Base-by-base conservation (phyloP, 768 basidiomycete species). In the Chiua virens region DNA sequence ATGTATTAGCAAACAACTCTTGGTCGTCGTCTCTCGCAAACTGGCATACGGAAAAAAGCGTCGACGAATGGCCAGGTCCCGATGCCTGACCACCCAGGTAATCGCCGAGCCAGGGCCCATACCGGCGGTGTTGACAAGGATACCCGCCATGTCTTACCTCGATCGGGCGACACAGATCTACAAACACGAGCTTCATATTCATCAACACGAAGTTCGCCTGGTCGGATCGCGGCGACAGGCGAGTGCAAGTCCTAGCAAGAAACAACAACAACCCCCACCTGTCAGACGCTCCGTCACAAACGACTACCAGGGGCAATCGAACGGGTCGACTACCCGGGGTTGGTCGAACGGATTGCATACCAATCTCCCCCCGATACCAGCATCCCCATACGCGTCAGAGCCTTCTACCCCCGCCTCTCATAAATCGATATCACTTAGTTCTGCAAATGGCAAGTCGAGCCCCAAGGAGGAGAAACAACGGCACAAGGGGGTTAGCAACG, bases 351-450 rank as follows among this genome's bases (percentile, higher is more conserved):
- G 68, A 17, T n/a, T 58, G 28, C 61, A 64, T 13, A 56, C 53
- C 25, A 54, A 83, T 47, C 72, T 86, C 32, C 77, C 83, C 25
- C 81, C 85, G 22, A 86, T 86, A 45, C 85, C 85, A 45, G 81
- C 81, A 38, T 90, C 89, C 40, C 85, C 85, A 1, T 83, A 83
- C 58, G 63, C 73, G 13, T 83, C 84, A 27, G 87, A 89, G 42
- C 76, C 72, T 37, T 82, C 86, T 39, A 66, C 73, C 17, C 79
- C 85, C 42, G 75, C 80, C 14, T 82, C 84, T 34, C 75, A 73
- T 37, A 76, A 77, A 64, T 75, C 77, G 36, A 54, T 60, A n/a
- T 59, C 68, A 21, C 57, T 66, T 6, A 55, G 61, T 46, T 62
- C 73, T 49, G 47, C 64, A 47, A 71, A 71, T 58, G 70, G 71